Percentiles rank a stretch among this genome's conserved stretches.
phyloP scores from a whole-genome alignment of 139 green algal species.

The Auxenochlorella protothecoides region DNA sequence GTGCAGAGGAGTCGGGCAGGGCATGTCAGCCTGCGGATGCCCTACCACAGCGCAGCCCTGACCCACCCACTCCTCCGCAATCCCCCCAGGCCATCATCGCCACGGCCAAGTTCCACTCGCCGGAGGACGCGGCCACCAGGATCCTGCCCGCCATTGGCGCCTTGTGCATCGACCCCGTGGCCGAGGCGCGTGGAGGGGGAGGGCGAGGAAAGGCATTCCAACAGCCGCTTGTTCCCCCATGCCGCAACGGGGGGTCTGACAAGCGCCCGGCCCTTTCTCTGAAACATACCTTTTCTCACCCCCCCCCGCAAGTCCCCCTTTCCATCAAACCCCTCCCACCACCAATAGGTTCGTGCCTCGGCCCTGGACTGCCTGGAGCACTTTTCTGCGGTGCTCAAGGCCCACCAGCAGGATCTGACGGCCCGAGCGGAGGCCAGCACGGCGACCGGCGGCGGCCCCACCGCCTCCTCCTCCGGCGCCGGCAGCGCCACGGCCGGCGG shows the following conservation, averaged over 20 bases:
- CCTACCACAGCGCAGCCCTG: too few species aligned
- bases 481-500: constrained; percentile 15
- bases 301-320: constrained; percentile 7
- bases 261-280: background rate
- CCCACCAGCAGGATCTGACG: constrained; percentile 13
- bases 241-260: background rate
- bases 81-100: constrained; percentile 55
- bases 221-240: background rate
- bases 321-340: background rate
- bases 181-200: constrained; percentile 36
- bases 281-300: background rate
- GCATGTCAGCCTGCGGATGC: too few species aligned
- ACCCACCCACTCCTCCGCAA: too few species aligned
- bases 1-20: too few species aligned
- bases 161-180: constrained; percentile 63
- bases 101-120: constrained; percentile 53
- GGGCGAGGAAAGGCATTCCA: background rate
- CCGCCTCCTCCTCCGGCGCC: background rate
- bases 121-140: constrained; percentile 65
- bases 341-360: constrained; percentile 4
- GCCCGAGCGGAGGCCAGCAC: background rate
- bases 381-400: constrained; percentile 25
- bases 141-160: constrained; percentile 70
- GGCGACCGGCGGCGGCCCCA: background rate
- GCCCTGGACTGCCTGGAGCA: constrained; percentile 37